Evolutionary conservation across 306 rosid species (phyloP).

Genomic region (Erythrophleum fordii): DNA sequence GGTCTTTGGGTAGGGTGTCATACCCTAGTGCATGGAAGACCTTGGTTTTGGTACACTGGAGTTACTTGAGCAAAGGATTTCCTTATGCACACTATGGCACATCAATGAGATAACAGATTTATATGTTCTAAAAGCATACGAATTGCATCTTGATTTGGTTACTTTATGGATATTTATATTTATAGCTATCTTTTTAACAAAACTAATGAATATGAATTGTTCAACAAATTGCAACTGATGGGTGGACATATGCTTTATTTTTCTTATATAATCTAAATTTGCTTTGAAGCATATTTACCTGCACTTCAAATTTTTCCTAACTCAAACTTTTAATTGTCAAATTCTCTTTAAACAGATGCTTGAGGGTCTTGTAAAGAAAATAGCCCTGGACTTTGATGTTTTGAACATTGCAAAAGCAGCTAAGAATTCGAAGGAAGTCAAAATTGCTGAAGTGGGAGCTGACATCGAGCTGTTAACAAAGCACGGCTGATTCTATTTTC

Average conservation of each 20-base stretch:
- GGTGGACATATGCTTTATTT: neutral
- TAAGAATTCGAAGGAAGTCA: constrained; percentile 72
- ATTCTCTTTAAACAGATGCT: constrained; percentile 72
- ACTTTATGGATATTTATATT: neutral
- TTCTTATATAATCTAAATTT: neutral
- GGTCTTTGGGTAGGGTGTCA: constrained; percentile 6
- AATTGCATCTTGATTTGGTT: neutral
- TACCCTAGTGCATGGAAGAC: constrained; percentile 2
- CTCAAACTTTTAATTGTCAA: constrained; percentile 1
- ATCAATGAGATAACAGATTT: neutral
- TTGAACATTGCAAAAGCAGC: constrained; percentile 73
- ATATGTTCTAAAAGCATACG: neutral
- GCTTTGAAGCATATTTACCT: constrained; percentile 14
- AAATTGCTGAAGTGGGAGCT: constrained; percentile 82
- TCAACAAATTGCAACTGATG: constrained; percentile 2
- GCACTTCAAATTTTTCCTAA: constrained; percentile 7
- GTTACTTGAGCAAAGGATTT: neutral
- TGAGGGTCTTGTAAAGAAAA: constrained; percentile 72
- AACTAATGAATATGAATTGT: constrained; percentile 17
- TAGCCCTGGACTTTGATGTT: constrained; percentile 88
- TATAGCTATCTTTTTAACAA: neutral
- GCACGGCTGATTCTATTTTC: constrained; percentile 45
- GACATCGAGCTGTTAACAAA: constrained; percentile 74
- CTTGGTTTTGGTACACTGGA: neutral
- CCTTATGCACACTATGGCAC: neutral